Percentiles rank a stretch among this genome's conserved stretches.
phyloP scores from a whole-genome alignment of 768 basidiomycete species.

The Lactarius evosmus region DNA sequence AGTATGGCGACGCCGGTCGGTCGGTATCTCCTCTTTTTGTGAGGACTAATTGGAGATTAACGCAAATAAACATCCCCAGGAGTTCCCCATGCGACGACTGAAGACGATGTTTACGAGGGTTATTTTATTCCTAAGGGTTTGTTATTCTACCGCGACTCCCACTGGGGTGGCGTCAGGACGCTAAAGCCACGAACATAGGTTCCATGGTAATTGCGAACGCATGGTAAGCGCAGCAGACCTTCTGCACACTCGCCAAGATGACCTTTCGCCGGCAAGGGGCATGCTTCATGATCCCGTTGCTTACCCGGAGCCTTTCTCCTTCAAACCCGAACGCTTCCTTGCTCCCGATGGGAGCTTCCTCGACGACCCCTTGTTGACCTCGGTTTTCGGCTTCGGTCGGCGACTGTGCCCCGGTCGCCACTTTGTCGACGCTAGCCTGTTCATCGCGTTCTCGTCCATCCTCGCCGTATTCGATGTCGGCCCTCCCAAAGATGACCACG shows the following conservation, averaged over 20 bases:
- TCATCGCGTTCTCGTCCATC: slow-evolving; percentile 15
- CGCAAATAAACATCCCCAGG: slow-evolving; percentile 35
- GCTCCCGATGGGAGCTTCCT: slow-evolving; percentile 32
- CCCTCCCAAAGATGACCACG: slow-evolving; percentile 3
- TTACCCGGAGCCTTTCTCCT: slow-evolving; percentile 30
- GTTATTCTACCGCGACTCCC: neutral
- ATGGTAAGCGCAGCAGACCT: neutral
- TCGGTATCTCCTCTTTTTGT: slow-evolving; percentile 24
- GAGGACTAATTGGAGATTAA: neutral
- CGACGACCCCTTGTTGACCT: slow-evolving; percentile 30
- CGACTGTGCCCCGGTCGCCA: slow-evolving; percentile 28
- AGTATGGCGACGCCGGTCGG: slow-evolving; percentile 50
- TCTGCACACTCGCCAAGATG: neutral
- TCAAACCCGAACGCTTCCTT: slow-evolving; percentile 30
- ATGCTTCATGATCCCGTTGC: slow-evolving; percentile 25
- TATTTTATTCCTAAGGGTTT: slow-evolving; percentile 55
- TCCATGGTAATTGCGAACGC: slow-evolving; percentile 14
- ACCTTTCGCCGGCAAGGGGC: slow-evolving; percentile 6
- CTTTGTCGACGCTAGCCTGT: slow-evolving; percentile 26
- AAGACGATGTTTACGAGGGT: slow-evolving; percentile 55
- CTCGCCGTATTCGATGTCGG: slow-evolving; percentile 9
- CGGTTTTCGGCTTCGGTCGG: slow-evolving; percentile 30
- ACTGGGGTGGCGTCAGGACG: no score
- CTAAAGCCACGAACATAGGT: slow-evolving; percentile 4
- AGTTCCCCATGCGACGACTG: slow-evolving; percentile 53